phyloP scores from a whole-genome alignment of 306 rosid genomes.

The Cicer arietinum region DNA sequence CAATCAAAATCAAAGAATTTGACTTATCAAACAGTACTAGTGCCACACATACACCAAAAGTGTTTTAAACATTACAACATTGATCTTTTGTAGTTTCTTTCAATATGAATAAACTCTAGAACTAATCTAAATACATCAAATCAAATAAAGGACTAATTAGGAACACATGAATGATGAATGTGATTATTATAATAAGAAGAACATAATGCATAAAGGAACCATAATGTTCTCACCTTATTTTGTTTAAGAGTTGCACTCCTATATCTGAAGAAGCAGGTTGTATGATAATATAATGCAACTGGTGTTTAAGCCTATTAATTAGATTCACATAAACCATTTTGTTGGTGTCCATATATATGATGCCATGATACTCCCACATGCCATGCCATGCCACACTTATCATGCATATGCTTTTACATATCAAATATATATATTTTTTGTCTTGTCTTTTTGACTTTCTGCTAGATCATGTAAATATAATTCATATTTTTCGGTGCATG shows the following conservation, averaged over 20 bases:
- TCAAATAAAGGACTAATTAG: background rate
- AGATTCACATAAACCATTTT: conserved; percentile 43
- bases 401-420: background rate
- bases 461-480: conserved; percentile 40
- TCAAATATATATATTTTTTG: conserved; percentile 11
- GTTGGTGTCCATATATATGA: conserved; percentile 49
- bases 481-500: conserved; percentile 39
- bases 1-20: conserved; percentile 33
- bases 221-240: conserved; percentile 38
- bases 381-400: conserved; percentile 10
- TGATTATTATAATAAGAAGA: conserved; percentile 9
- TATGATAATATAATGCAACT: conserved; percentile 38
- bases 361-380: conserved; percentile 46
- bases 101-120: background rate
- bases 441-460: conserved; percentile 48
- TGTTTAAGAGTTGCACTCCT: conserved; percentile 37
- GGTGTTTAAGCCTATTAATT: conserved; percentile 42
- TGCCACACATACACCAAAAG: background rate
- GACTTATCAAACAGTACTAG: background rate
- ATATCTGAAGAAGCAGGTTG: conserved; percentile 29
- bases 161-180: background rate
- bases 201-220: conserved; percentile 1
- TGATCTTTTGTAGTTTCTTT: conserved; percentile 11
- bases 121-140: background rate
- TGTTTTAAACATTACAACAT: background rate